Evolutionary conservation across 2,329 filamentous ascomycete species (phyloP), one percentile per base, ranked within the genome.

Genomic region (Colletotrichum somersetense): DNA sequence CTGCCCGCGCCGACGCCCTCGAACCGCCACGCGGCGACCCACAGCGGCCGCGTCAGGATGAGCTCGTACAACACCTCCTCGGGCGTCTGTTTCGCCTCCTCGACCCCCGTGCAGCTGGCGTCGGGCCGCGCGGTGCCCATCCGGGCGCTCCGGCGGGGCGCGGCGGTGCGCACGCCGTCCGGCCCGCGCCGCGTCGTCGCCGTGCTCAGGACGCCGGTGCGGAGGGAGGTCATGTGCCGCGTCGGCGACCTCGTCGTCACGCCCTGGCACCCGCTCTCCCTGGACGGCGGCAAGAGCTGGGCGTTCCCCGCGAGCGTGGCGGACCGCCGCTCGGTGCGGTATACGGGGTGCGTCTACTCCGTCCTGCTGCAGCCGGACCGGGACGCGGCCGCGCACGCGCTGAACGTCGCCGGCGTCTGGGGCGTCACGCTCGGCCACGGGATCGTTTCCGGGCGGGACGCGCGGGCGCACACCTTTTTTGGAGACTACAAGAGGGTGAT

Each of bases 391-490:
- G 85, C 86, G 0, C 89, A 91, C 75, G 86, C 87, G 0, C 79
- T 91, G 40, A 76, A 78, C 1, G 80, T 89, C 18, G 83, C 79
- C 1, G 79, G 79, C n/a, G 73, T 82, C 55, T 88, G 86, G 84
- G 89, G 85, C 18, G 88, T 89, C 1, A 88, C 89, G 0, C 80
- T 91, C 16, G 90, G 89, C 1, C 89, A 91, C 75, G 89, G 89
- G 0, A 56, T 90, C 26, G 77, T 80, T 2, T 67, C 71, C 1
- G 79, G 76, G 0, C 76, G 75, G 3, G 85, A 87, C 74, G 79
- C 81, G 1, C 82, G 89, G 30, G 84, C 83, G 0, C 89, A 91
- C 75, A 73, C 67, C 5, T 91, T 90, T 79, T 87, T 90, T 71
- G 89, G 89, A 1, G 80, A 87, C 66, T 88, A 89, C 59, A 75